Evolutionary conservation across 495 filamentous ascomycete species (phyloP).

Genomic region (Neurospora sp.): DNA sequence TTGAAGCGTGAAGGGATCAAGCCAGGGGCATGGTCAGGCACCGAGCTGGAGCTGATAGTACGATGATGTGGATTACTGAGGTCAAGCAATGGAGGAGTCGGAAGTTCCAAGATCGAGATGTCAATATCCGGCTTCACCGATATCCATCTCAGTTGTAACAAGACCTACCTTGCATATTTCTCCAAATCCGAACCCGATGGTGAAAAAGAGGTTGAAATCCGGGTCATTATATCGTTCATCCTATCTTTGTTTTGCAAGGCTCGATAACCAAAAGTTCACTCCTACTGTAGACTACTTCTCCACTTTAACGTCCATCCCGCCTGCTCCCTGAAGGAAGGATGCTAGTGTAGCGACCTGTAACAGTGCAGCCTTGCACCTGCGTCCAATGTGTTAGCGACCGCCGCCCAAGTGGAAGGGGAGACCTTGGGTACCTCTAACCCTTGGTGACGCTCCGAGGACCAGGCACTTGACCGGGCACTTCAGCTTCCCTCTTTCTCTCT

Average conservation of each 20-base stretch:
- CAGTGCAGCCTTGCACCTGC: not conserved
- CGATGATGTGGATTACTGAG: not conserved
- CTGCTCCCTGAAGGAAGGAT: not conserved
- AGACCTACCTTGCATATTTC: no score
- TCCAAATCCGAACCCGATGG: no score
- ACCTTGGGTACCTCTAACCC: not conserved
- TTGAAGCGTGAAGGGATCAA: not conserved
- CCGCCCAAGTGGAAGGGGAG: not conserved
- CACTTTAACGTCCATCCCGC: not conserved
- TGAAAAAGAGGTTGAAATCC: not conserved
- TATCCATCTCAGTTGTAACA: not conserved
- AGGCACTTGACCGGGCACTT: not conserved
- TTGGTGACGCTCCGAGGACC: not conserved
- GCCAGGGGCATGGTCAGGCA: not conserved
- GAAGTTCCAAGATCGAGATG: not conserved
- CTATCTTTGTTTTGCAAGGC: not conserved
- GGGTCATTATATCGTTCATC: not conserved
- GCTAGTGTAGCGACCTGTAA: not conserved
- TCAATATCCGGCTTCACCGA: not conserved
- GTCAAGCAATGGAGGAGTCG: not conserved
- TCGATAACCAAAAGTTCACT: not conserved
- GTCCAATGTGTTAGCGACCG: not conserved
- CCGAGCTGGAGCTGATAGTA: not conserved
- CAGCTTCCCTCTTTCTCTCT: not conserved
- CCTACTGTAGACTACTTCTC: not conserved